Conservation (phyloP, 1,284 basidiomycete species). For the Moniliophthora roreri region DNA sequence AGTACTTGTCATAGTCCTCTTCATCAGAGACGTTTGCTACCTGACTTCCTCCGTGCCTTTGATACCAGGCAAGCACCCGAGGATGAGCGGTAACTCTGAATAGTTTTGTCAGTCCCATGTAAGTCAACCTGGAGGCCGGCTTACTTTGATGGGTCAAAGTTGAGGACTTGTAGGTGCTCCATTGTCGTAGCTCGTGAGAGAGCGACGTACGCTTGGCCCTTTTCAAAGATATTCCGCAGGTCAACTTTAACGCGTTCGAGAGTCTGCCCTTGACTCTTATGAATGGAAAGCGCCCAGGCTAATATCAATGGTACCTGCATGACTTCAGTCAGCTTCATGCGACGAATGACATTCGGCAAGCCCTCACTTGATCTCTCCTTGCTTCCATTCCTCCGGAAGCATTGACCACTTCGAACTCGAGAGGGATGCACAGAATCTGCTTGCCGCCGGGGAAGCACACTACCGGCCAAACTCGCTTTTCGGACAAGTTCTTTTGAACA, state of each 20-base stretch:
- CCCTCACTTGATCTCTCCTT: conserved; percentile 46
- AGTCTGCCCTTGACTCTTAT: conserved; percentile 87
- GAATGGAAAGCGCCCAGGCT: conserved; percentile 80
- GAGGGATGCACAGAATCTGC: conserved; percentile 46
- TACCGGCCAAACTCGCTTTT: conserved; percentile 47
- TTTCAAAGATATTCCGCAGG: conserved; percentile 71
- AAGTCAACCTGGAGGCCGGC: conserved; percentile 16
- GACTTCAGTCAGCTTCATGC: background rate
- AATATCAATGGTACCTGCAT: conserved; percentile 62
- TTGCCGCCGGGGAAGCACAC: conserved; percentile 51
- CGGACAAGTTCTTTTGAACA: conserved; percentile 13
- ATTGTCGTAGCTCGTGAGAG: conserved; percentile 88
- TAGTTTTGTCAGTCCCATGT: background rate
- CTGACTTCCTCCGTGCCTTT: background rate
- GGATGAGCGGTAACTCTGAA: conserved; percentile 10
- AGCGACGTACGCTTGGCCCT: conserved; percentile 91
- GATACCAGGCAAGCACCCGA: conserved; percentile 10
- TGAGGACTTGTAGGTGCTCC: conserved; percentile 79
- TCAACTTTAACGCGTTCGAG: conserved; percentile 76
- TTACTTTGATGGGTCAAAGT: conserved; percentile 77
- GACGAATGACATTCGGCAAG: no score
- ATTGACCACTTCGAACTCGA: conserved; percentile 60
- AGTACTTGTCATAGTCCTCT: background rate
- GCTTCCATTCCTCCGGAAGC: conserved; percentile 37
- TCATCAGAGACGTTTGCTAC: background rate